Conservation (phyloP, 2,329 filamentous ascomycete genomes). For the Capronia epimyces region DNA sequence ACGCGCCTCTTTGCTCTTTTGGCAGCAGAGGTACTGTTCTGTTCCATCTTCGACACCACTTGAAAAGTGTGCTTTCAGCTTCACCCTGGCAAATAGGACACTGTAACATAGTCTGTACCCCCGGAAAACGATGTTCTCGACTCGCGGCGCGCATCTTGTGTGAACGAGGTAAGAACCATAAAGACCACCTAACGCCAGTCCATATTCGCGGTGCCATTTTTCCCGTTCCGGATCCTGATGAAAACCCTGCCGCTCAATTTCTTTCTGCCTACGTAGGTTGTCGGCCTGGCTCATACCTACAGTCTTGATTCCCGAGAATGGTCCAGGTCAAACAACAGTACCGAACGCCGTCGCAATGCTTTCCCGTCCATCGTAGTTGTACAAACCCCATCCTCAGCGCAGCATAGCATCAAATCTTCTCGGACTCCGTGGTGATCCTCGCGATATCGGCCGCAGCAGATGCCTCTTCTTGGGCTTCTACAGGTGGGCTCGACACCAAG, state of each 20-base stretch:
- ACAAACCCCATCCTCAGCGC: background rate
- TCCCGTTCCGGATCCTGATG: background rate
- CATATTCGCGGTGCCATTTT: background rate
- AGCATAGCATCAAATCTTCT: conserved; percentile 6
- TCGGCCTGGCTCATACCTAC: too few species aligned
- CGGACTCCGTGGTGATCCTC: conserved; percentile 11
- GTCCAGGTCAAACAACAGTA: too few species aligned
- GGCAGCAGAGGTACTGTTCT: too few species aligned
- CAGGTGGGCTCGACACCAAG: conserved; percentile 21
- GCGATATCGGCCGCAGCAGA: conserved; percentile 13
- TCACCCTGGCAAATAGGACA: background rate
- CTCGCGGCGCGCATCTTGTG: background rate
- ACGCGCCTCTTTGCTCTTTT: too few species aligned
- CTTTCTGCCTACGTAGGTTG: background rate
- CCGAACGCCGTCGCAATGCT: background rate
- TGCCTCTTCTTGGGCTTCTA: conserved; percentile 17
- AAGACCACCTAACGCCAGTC: background rate
- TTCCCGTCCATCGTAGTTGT: background rate
- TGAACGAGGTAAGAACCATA: background rate
- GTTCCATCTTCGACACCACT: too few species aligned
- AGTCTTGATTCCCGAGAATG: too few species aligned
- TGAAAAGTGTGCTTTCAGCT: too few species aligned
- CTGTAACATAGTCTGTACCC: background rate
- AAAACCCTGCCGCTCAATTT: background rate
- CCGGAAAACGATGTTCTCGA: background rate